Conservation (phyloP, 441 rosid species). For the Daphne laureola region DNA sequence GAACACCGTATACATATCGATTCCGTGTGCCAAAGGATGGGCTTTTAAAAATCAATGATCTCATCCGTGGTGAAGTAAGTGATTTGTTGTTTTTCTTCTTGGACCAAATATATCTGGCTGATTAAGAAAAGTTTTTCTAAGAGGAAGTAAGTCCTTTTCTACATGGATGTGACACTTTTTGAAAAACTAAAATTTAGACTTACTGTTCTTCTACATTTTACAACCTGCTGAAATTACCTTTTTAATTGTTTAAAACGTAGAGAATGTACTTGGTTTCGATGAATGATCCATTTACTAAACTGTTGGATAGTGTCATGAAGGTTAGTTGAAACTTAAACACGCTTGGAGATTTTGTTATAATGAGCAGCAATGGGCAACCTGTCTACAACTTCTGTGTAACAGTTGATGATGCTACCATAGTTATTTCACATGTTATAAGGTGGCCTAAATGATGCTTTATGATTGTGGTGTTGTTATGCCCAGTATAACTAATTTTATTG, state of each 20-base stretch:
- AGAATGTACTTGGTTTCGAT: too few relatives aligned
- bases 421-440: slow-evolving; percentile 95
- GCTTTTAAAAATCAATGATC: slow-evolving; percentile 65
- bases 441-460: slow-evolving; percentile 18
- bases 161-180: too few relatives aligned
- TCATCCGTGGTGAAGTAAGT: slow-evolving; percentile 85
- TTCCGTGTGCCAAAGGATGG: slow-evolving; percentile 88
- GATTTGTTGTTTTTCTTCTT: slow-evolving; percentile 2
- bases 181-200: too few relatives aligned
- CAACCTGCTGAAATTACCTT: too few relatives aligned
- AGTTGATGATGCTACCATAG: slow-evolving; percentile 96
- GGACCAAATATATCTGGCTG: background rate
- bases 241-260: too few relatives aligned
- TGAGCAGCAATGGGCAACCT: slow-evolving; percentile 99
- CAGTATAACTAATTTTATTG: slow-evolving; percentile 5
- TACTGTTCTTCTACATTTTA: too few relatives aligned
- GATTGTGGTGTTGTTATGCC: background rate
- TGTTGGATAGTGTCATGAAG: slow-evolving; percentile 61
- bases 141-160: too few relatives aligned
- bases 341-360: slow-evolving; percentile 92
- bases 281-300: background rate
- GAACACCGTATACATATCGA: slow-evolving; percentile 72
- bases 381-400: slow-evolving; percentile 96
- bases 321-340: slow-evolving; percentile 90
- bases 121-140: too few relatives aligned